phyloP scores from a whole-genome alignment of 495 filamentous ascomycete genomes.

The Aspergillus steynii region DNA sequence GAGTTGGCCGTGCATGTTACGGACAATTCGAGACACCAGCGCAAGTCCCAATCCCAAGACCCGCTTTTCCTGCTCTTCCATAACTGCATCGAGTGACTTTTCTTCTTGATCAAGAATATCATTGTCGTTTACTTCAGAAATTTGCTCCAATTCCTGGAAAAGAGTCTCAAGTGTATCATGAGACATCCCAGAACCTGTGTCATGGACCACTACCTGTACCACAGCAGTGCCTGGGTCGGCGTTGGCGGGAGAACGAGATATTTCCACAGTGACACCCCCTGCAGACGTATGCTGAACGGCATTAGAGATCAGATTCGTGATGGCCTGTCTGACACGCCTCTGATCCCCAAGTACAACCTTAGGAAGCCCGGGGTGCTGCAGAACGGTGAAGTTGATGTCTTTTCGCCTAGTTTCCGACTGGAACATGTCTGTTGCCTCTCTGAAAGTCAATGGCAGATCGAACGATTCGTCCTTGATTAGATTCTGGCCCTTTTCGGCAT shows the following conservation, averaged over 20 bases:
- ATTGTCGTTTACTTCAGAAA: slow-evolving; percentile 59
- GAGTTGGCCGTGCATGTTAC: slow-evolving; percentile 90
- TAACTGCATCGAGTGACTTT: not conserved
- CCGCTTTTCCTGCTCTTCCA: slow-evolving; percentile 23
- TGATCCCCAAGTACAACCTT: slow-evolving; percentile 73
- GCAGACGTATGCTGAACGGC: slow-evolving; percentile 75
- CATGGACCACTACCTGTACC: slow-evolving; percentile 73
- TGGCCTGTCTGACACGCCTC: slow-evolving; percentile 72
- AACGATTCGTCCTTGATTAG: slow-evolving; percentile 83
- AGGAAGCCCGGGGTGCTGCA: slow-evolving; percentile 70
- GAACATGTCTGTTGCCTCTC: slow-evolving; percentile 75
- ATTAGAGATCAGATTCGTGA: slow-evolving; percentile 83
- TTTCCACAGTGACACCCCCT: slow-evolving; percentile 72
- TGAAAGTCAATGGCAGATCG: slow-evolving; percentile 69
- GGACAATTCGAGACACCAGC: slow-evolving; percentile 77
- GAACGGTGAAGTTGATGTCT: slow-evolving; percentile 64
- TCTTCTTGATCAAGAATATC: slow-evolving; percentile 16
- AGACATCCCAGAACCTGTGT: slow-evolving; percentile 81
- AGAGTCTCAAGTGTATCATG: slow-evolving; percentile 69
- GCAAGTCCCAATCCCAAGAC: slow-evolving; percentile 83
- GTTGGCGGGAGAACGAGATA: slow-evolving; percentile 52
- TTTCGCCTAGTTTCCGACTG: slow-evolving; percentile 75
- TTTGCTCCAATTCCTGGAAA: slow-evolving; percentile 87
- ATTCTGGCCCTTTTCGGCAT: slow-evolving; percentile 78
- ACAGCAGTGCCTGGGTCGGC: slow-evolving; percentile 45